Evolutionary conservation across 352 stramenopile genomes (phyloP).

Genomic region (Phytophthora pseudosyringae): DNA sequence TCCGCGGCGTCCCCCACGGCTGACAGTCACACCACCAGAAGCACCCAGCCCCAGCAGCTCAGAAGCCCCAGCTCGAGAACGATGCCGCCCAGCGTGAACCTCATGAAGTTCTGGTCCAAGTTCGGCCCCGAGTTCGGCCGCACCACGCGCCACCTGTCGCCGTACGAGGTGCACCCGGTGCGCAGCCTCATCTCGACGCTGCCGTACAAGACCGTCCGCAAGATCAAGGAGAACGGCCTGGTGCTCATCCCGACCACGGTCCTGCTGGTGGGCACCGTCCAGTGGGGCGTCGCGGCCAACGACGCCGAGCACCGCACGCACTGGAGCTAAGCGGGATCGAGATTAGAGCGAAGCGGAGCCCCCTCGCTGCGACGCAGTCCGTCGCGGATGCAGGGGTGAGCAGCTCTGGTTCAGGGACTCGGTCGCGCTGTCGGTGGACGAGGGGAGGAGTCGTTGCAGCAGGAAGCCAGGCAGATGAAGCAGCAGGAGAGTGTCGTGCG

Average conservation of each 20-base stretch:
- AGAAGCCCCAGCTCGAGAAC: conserved; percentile 10
- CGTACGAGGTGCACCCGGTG: conserved; percentile 71
- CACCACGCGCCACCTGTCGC: conserved; percentile 74
- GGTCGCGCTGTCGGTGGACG: background rate
- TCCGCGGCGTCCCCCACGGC: conserved; percentile 3
- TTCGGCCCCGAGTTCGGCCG: conserved; percentile 65
- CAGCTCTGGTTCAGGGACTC: background rate
- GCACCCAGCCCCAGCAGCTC: conserved; percentile 22
- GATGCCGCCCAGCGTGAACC: conserved; percentile 54
- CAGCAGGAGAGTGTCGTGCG: conserved; percentile 5
- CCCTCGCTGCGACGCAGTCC: background rate
- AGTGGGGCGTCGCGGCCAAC: conserved; percentile 78
- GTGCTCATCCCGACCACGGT: conserved; percentile 70
- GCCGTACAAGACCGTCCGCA: conserved; percentile 79
- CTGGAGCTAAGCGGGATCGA: conserved; percentile 58
- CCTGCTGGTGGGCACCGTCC: conserved; percentile 72
- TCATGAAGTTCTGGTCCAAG: conserved; percentile 82
- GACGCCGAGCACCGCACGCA: conserved; percentile 81
- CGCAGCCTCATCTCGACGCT: conserved; percentile 74
- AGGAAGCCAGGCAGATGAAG: conserved; percentile 11
- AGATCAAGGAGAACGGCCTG: conserved; percentile 82
- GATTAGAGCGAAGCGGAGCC: conserved; percentile 12
- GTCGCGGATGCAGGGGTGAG: conserved; percentile 13
- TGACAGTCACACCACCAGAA: conserved; percentile 34
- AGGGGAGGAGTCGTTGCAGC: background rate